Evolutionary conservation across 75 land plant genomes (phyloP).

Genomic region (Pseudotsuga menziesii): DNA sequence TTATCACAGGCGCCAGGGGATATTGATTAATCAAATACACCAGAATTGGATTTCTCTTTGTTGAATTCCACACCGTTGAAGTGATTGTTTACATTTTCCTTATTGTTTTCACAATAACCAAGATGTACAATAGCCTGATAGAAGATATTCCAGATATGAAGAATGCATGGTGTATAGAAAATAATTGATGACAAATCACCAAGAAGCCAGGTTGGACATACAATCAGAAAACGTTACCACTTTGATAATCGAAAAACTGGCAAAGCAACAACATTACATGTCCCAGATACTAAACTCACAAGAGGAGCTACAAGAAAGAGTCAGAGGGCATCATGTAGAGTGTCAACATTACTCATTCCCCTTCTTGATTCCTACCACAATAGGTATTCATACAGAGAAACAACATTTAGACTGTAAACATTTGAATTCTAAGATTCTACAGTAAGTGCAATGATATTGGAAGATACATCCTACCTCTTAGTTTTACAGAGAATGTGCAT

Average conservation of each 20-base stretch:
- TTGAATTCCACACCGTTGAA: not conserved
- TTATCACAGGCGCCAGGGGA: not conserved
- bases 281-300: constrained; percentile 24
- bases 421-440: not conserved
- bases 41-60: not conserved
- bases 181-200: constrained; percentile 45
- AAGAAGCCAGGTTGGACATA: constrained; percentile 52
- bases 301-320: constrained; percentile 42
- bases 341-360: constrained; percentile 31
- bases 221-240: constrained; percentile 25
- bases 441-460: not conserved
- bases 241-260: constrained; percentile 24
- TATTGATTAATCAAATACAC: not conserved
- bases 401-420: not conserved
- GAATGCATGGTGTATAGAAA: constrained; percentile 39
- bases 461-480: not conserved
- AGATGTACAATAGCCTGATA: constrained; percentile 7
- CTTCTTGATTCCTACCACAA: constrained; percentile 34
- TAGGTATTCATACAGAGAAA: constrained; percentile 2
- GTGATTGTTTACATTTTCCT: not conserved
- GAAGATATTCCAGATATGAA: constrained; percentile 38
- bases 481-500: not conserved
- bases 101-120: constrained; percentile 3
- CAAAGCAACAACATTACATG: constrained; percentile 37
- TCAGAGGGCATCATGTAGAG: constrained; percentile 47